phyloP scores from a whole-genome alignment of 345 rosid species.

The Aquilaria malaccensis region DNA sequence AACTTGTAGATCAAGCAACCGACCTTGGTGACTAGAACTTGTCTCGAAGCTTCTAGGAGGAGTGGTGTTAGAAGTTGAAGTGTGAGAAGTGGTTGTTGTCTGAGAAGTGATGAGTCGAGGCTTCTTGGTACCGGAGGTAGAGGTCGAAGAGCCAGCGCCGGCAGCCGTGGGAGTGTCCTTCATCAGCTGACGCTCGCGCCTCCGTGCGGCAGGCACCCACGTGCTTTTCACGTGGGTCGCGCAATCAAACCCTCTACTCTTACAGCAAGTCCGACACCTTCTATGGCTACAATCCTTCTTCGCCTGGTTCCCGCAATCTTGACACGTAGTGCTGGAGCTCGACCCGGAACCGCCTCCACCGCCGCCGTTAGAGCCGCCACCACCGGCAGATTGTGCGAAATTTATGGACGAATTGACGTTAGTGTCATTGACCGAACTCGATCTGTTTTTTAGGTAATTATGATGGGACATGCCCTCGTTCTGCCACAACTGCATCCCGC shows the following conservation, averaged over 20 bases:
- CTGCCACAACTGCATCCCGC: slow-evolving; percentile 76
- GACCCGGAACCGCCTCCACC: slow-evolving; percentile 38
- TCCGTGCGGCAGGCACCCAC: slow-evolving; percentile 89
- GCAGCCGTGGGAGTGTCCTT: slow-evolving; percentile 16
- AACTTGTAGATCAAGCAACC: background rate
- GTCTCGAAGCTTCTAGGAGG: slow-evolving; percentile 92
- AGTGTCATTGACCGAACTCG: slow-evolving; percentile 22
- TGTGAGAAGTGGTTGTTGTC: slow-evolving; percentile 68
- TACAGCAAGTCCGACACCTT: slow-evolving; percentile 93
- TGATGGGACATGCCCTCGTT: slow-evolving; percentile 29
- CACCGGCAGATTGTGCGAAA: slow-evolving; percentile 17
- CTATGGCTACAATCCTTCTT: slow-evolving; percentile 86
- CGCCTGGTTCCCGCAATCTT: slow-evolving; percentile 98
- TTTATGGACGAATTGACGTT: slow-evolving; percentile 23
- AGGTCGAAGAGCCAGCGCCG: slow-evolving; percentile 62
- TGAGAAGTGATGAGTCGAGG: slow-evolving; percentile 64
- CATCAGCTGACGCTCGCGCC: slow-evolving; percentile 86
- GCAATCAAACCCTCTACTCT: slow-evolving; percentile 90
- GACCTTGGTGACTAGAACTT: slow-evolving; percentile 88
- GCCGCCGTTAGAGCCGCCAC: slow-evolving; percentile 10
- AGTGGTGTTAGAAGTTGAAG: slow-evolving; percentile 86
- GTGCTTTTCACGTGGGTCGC: slow-evolving; percentile 96
- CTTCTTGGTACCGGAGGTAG: slow-evolving; percentile 79
- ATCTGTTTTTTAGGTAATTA: slow-evolving; percentile 31
- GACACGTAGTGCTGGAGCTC: slow-evolving; percentile 64